Conservation (phyloP, 1,284 basidiomycete species). For the Sutorius eximius region DNA sequence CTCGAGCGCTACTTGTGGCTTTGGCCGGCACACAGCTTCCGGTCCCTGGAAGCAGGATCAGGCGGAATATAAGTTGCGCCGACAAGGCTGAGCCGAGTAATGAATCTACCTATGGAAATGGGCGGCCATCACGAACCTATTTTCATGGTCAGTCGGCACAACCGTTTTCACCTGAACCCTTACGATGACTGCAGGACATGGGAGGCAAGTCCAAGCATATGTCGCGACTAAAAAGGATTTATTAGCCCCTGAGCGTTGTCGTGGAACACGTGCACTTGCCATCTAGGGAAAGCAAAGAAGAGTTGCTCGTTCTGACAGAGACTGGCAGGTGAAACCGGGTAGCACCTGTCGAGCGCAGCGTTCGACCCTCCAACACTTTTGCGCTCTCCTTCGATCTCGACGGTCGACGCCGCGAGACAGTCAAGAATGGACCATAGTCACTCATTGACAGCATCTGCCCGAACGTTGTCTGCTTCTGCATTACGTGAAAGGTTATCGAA, state of each 20-base stretch:
- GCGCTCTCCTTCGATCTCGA: not conserved
- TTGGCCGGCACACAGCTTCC: not conserved
- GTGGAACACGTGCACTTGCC: not conserved
- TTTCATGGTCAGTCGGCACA: too few relatives aligned
- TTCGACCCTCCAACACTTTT: not conserved
- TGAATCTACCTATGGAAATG: not conserved
- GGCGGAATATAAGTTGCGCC: constrained; percentile 8
- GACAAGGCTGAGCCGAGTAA: constrained; percentile 28
- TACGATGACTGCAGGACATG: too few relatives aligned
- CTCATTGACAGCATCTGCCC: constrained; percentile 24
- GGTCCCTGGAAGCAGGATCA: too few relatives aligned
- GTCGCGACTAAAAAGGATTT: not conserved
- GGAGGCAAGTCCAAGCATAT: too few relatives aligned
- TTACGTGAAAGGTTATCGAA: constrained; percentile 61
- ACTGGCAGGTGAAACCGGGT: constrained; percentile 7
- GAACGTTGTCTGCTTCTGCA: constrained; percentile 46
- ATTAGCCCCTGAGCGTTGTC: not conserved
- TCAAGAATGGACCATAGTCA: constrained; percentile 22
- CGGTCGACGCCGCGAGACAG: not conserved
- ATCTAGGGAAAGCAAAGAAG: not conserved
- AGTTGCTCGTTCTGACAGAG: not conserved
- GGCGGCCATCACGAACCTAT: too few relatives aligned
- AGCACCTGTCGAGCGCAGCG: not conserved
- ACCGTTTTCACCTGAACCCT: too few relatives aligned
- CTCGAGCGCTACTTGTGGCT: constrained; percentile 28